A percentile compares a stretch with the other conserved stretches of the same genome.
phyloP scores from a whole-genome alignment of 371 early-diverging fungal genomes.

The Apophysomyces ossiformis region DNA sequence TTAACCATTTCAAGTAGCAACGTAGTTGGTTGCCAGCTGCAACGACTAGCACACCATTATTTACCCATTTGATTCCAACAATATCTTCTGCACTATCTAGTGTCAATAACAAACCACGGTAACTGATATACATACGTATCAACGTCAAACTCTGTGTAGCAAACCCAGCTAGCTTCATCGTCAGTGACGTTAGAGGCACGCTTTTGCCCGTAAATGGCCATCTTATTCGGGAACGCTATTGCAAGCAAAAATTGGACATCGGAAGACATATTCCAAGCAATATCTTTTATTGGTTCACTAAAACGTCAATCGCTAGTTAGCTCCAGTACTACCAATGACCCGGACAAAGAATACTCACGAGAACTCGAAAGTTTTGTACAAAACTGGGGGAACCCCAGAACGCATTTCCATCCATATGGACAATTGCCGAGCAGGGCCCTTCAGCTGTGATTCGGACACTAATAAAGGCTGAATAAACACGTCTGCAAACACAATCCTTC shows the following conservation, averaged over 20 bases:
- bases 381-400: slow-evolving; percentile 26
- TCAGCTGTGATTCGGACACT: slow-evolving; percentile 24
- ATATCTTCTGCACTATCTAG: slow-evolving; percentile 40
- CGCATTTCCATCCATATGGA: slow-evolving; percentile 48
- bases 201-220: slow-evolving; percentile 59
- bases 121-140: slow-evolving; percentile 36
- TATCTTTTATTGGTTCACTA: slow-evolving; percentile 48
- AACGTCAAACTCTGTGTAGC: slow-evolving; percentile 49
- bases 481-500: neutral
- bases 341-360: slow-evolving; percentile 20
- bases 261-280: slow-evolving; percentile 76
- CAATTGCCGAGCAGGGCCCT: slow-evolving; percentile 17
- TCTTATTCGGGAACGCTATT: slow-evolving; percentile 51
- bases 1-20: slow-evolving; percentile 74
- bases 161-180: slow-evolving; percentile 42
- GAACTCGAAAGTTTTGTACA: slow-evolving; percentile 29
- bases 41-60: slow-evolving; percentile 66
- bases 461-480: slow-evolving; percentile 15
- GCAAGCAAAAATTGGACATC: slow-evolving; percentile 77
- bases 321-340: neutral
- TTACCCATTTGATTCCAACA: slow-evolving; percentile 67
- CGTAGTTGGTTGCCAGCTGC: slow-evolving; percentile 62
- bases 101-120: neutral
- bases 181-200: slow-evolving; percentile 31
- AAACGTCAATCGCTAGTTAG: neutral